These are phyloP conservation scores for Stentor roeselii DNA, from an alignment of 73 alveolate genomes.

Conservation along the genomic window DNA sequence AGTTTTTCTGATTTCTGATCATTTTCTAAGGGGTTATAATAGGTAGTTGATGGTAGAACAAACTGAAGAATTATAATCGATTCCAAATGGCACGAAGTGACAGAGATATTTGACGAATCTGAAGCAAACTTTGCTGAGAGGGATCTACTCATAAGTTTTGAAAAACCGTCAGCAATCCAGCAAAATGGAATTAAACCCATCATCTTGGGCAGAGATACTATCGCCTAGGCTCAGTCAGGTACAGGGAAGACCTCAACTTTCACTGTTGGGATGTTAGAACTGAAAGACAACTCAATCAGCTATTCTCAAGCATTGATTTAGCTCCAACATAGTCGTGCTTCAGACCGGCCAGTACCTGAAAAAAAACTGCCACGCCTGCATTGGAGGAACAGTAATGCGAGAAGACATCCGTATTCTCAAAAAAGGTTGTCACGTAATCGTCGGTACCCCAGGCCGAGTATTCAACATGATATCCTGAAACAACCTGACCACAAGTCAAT, in stretches of 20 bases:
- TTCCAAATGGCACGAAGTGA: too few species aligned
- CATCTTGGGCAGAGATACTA: constrained; percentile 82
- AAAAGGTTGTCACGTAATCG: constrained; percentile 88
- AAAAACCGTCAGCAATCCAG: constrained; percentile 93
- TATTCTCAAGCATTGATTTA: constrained; percentile 92
- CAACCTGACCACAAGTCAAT: constrained; percentile 64
- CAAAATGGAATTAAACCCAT: constrained; percentile 89
- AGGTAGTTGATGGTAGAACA: too few species aligned
- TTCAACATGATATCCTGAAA: constrained; percentile 89
- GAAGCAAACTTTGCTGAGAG: constrained; percentile 73
- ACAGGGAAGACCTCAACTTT: constrained; percentile 96
- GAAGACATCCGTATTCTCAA: constrained; percentile 92
- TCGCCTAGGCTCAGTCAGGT: constrained; percentile 88
- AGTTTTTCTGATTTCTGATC: too few species aligned
- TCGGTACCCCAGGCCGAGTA: constrained; percentile 98
- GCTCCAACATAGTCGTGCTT: constrained; percentile 97
- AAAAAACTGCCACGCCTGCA: constrained; percentile 64
- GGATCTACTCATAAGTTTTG: constrained; percentile 84
- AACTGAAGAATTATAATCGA: too few species aligned
- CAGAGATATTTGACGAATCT: constrained; percentile 57
- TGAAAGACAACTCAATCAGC: constrained; percentile 69
- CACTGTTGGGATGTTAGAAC: constrained; percentile 79
- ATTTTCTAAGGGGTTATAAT: too few species aligned
- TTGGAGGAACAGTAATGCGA: constrained; percentile 93
- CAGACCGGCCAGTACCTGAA: constrained; percentile 69